Percentiles rank a stretch among this genome's conserved stretches.
Conservation (phyloP, 2,329 filamentous ascomycete species). For the Xylariaceae sp. region DNA sequence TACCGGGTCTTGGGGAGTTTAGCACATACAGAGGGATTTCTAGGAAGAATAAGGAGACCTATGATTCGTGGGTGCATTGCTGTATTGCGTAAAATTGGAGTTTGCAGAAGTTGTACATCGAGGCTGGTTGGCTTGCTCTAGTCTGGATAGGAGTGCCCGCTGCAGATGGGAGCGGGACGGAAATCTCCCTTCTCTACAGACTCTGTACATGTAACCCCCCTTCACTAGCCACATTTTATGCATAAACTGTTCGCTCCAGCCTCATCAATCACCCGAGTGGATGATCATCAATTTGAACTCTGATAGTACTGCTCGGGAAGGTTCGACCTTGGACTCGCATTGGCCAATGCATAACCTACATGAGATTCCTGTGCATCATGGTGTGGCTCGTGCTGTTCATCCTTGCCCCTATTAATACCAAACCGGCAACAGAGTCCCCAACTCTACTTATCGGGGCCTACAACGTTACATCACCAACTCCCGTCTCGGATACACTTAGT, state of each 20-base stretch:
- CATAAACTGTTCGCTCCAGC: slow-evolving; percentile 11
- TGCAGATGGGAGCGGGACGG: slow-evolving; percentile 12
- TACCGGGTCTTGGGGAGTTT: too few species aligned
- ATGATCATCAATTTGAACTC: background rate
- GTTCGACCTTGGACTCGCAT: background rate
- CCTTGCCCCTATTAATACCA: slow-evolving; percentile 33
- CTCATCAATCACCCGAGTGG: too few species aligned
- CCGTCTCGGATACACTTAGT: slow-evolving; percentile 29
- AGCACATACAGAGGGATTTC: slow-evolving; percentile 24
- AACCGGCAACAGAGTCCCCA: slow-evolving; percentile 25
- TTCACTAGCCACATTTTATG: slow-evolving; percentile 27
- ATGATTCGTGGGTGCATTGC: slow-evolving; percentile 28
- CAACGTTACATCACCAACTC: slow-evolving; percentile 38
- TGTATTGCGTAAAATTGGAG: slow-evolving; percentile 19
- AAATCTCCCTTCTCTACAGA: slow-evolving; percentile 12
- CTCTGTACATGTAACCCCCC: too few species aligned
- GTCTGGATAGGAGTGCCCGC: too few species aligned
- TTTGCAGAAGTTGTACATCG: background rate
- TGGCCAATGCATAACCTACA: slow-evolving; percentile 5
- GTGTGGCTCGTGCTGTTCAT: slow-evolving; percentile 38
- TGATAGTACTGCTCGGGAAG: too few species aligned
- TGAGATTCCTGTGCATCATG: slow-evolving; percentile 19
- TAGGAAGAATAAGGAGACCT: slow-evolving; percentile 15
- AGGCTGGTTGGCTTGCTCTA: slow-evolving; percentile 17
- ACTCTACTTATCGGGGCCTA: slow-evolving; percentile 22